Evolutionary conservation across 2,329 filamentous ascomycete genomes (phyloP).

Genomic region (Cladosporium halotolerans): DNA sequence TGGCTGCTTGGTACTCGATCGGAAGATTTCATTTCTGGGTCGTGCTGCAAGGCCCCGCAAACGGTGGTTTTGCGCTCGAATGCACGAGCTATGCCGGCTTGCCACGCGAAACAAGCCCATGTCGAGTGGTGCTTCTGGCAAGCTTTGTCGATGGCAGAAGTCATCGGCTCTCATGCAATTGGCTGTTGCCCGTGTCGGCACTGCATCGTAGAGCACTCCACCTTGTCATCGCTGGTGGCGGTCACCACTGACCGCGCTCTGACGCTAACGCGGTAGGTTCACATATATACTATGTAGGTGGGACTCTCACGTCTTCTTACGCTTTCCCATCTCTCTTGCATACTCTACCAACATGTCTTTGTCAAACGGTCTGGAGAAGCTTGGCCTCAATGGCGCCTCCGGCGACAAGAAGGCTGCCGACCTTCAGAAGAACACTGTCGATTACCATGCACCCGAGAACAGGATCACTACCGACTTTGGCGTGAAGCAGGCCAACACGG

Average conservation of each 20-base stretch:
- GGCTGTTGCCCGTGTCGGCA: not conserved
- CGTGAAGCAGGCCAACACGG: slow-evolving; percentile 64
- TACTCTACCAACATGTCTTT: slow-evolving; percentile 10
- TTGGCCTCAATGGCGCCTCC: slow-evolving; percentile 28
- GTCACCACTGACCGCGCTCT: not conserved
- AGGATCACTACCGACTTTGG: slow-evolving; percentile 73
- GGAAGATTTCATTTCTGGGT: not conserved
- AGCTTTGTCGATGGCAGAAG: not conserved
- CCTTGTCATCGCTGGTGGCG: not conserved
- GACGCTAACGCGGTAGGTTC: not conserved
- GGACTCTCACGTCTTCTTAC: not conserved
- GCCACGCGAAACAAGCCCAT: not conserved
- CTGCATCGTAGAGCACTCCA: slow-evolving; percentile 1
- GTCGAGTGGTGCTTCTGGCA: not conserved
- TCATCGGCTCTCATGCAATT: slow-evolving; percentile 7
- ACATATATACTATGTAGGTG: slow-evolving; percentile 4
- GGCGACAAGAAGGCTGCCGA: slow-evolving; percentile 53
- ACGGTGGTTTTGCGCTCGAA: not conserved
- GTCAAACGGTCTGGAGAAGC: slow-evolving; percentile 22
- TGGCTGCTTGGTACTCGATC: not conserved
- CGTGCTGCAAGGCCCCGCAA: not conserved
- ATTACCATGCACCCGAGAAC: slow-evolving; percentile 49
- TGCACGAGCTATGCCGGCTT: not conserved
- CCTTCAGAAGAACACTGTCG: slow-evolving; percentile 52
- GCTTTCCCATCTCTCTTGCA: not conserved